Evolutionary conservation across 768 basidiomycete genomes (phyloP).

Genomic region (Mrakia blollopis): DNA sequence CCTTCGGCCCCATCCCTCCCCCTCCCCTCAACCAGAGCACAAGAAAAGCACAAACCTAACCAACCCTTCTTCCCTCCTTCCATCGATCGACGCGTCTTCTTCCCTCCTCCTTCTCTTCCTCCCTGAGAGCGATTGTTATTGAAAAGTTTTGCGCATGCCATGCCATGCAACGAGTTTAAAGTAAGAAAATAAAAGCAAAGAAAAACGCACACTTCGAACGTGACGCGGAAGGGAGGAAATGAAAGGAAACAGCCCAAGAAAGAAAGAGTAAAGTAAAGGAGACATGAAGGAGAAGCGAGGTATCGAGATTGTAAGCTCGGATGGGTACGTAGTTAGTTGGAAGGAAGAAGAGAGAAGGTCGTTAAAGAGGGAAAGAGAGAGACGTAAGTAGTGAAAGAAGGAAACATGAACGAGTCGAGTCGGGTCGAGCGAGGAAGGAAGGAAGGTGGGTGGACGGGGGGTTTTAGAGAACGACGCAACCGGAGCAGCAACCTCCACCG

Average conservation of each 20-base stretch:
- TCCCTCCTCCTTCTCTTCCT: neutral
- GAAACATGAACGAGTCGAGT: neutral
- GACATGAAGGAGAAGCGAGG: conserved; percentile 33
- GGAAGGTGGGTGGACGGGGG: conserved; percentile 31
- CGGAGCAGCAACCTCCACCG: conserved; percentile 28
- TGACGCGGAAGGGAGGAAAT: too few relatives aligned
- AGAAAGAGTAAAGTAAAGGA: neutral
- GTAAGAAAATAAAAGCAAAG: too few relatives aligned
- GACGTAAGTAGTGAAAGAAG: neutral
- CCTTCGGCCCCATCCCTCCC: too few relatives aligned
- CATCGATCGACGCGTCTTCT: neutral
- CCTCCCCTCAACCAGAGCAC: too few relatives aligned
- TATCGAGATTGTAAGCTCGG: neutral
- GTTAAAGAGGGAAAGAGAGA: too few relatives aligned
- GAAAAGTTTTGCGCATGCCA: too few relatives aligned
- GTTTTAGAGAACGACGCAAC: conserved; percentile 25
- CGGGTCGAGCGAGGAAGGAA: conserved; percentile 16
- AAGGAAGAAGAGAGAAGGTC: neutral
- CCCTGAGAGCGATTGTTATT: too few relatives aligned
- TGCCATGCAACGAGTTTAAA: too few relatives aligned
- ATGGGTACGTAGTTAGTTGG: neutral
- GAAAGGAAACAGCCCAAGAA: neutral
- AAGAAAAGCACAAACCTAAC: too few relatives aligned
- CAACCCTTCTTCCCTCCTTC: too few relatives aligned
- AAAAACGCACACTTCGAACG: too few relatives aligned